Conservation (phyloP, 805 yeast genomes). For the Saccharomycopsis guyanensis region DNA sequence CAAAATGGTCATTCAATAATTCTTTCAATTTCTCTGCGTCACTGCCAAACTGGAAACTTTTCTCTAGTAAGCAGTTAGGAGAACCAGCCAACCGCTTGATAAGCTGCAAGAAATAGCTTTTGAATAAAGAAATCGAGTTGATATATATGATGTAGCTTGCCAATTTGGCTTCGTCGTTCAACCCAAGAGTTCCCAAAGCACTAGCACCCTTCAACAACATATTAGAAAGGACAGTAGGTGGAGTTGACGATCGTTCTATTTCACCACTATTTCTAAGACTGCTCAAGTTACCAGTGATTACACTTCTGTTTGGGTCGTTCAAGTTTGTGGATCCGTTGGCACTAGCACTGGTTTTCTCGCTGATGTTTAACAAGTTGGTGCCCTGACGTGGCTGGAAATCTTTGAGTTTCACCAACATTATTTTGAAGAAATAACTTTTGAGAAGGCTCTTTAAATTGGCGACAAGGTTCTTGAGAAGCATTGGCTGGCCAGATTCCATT, state of each 20-base stretch:
- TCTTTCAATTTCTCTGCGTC: conserved; percentile 27
- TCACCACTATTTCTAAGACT: conserved; percentile 4
- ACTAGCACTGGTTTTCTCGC: conserved; percentile 20
- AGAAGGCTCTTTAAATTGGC: conserved; percentile 50
- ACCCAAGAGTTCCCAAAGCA: conserved; percentile 30
- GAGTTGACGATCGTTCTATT: conserved; percentile 2
- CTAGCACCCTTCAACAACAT: conserved; percentile 38
- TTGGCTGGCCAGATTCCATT: conserved; percentile 61
- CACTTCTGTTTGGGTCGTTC: conserved; percentile 8
- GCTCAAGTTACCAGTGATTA: conserved; percentile 16
- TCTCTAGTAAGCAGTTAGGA: conserved; percentile 25
- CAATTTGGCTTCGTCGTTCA: conserved; percentile 41
- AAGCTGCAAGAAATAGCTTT: conserved; percentile 48
- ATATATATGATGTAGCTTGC: conserved; percentile 58
- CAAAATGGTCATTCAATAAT: conserved; percentile 24
- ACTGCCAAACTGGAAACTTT: conserved; percentile 33
- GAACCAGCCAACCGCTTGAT: conserved; percentile 30
- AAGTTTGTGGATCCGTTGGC: conserved; percentile 1
- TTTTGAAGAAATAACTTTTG: conserved; percentile 55
- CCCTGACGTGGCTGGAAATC: conserved; percentile 36
- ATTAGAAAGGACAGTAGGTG: conserved; percentile 18
- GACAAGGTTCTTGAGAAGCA: conserved; percentile 47
- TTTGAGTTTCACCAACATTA: conserved; percentile 40
- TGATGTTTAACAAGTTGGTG: conserved; percentile 24
- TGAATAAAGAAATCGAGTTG: conserved; percentile 64